Percentiles rank a stretch among this genome's conserved stretches.
Evolutionary conservation across 331 rosid genomes (phyloP).

Genomic region (Rosa hybrid): DNA sequence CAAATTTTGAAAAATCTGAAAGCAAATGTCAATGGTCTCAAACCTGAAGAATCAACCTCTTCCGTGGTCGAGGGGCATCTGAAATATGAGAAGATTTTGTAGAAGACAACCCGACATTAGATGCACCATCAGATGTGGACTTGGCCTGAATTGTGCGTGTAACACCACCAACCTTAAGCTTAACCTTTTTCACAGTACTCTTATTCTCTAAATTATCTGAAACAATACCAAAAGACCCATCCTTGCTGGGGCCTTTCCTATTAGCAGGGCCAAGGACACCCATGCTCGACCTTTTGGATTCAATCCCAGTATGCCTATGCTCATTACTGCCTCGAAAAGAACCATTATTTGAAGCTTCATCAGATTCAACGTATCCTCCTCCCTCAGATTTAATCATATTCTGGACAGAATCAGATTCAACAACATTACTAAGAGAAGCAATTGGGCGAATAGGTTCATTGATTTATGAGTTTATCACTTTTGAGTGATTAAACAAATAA

Average conservation of each 20-base stretch:
- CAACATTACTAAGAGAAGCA: constrained; percentile 21
- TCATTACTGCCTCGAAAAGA: constrained; percentile 39
- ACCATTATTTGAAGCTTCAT: constrained; percentile 41
- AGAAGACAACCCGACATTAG: constrained; percentile 32
- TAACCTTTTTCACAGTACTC: constrained; percentile 43
- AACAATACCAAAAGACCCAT: constrained; percentile 10
- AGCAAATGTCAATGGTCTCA: neutral
- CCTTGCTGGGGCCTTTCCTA: constrained; percentile 19
- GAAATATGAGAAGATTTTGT: constrained; percentile 38
- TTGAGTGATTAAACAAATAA: constrained; percentile 18
- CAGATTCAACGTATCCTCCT: constrained; percentile 40
- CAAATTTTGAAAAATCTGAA: neutral
- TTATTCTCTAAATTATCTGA: constrained; percentile 31
- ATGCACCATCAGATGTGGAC: constrained; percentile 39
- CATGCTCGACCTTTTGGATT: constrained; percentile 25
- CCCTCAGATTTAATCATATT: constrained; percentile 29
- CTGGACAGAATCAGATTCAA: constrained; percentile 23
- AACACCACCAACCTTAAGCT: constrained; percentile 43
- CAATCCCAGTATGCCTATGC: constrained; percentile 27
- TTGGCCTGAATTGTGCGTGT: constrained; percentile 36
- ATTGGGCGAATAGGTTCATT: constrained; percentile 29
- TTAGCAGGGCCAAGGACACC: constrained; percentile 38
- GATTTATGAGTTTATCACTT: constrained; percentile 20
- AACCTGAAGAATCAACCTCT: constrained; percentile 37
- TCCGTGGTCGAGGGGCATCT: constrained; percentile 32